These are phyloP conservation scores for Exophiala sideris DNA, from an alignment of 2,329 filamentous ascomycete species.

Conservation along the genomic window DNA sequence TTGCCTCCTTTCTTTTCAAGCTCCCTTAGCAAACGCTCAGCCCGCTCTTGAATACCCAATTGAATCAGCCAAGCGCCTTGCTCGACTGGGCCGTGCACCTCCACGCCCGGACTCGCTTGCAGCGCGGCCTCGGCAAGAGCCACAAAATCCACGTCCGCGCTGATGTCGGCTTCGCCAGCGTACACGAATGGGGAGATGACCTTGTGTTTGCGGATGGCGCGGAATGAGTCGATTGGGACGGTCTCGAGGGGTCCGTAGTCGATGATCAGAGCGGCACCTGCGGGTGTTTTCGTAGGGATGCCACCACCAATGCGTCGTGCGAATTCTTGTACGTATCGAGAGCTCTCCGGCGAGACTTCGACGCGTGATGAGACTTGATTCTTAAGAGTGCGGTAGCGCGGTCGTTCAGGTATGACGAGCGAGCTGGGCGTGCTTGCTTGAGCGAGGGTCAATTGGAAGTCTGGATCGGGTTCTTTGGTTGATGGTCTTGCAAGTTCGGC, in stretches of 20 bases:
- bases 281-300: constrained; percentile 51
- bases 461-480: constrained; percentile 57
- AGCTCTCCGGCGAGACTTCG: constrained; percentile 85
- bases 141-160: constrained; percentile 89
- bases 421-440: constrained; percentile 75
- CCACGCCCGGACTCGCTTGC: constrained; percentile 70
- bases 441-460: constrained; percentile 83
- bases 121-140: constrained; percentile 80
- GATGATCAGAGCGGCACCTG: constrained; percentile 87
- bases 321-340: constrained; percentile 76
- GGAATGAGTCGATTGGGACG: constrained; percentile 83
- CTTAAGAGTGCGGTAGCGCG: constrained; percentile 74
- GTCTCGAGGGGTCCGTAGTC: constrained; percentile 82
- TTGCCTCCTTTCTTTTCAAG: constrained; percentile 30
- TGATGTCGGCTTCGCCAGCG: constrained; percentile 82
- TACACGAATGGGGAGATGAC: constrained; percentile 73
- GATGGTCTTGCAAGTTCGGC: constrained; percentile 24
- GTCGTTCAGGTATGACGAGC: constrained; percentile 74
- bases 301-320: constrained; percentile 75
- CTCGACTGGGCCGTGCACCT: constrained; percentile 87
- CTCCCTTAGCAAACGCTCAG: constrained; percentile 60
- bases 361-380: constrained; percentile 66
- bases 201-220: constrained; percentile 77
- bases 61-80: constrained; percentile 74
- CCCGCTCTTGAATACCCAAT: constrained; percentile 81